Evolutionary conservation across 768 basidiomycete species (phyloP), one percentile per base, ranked within the genome.

Genomic region (Suillus alpinus): DNA sequence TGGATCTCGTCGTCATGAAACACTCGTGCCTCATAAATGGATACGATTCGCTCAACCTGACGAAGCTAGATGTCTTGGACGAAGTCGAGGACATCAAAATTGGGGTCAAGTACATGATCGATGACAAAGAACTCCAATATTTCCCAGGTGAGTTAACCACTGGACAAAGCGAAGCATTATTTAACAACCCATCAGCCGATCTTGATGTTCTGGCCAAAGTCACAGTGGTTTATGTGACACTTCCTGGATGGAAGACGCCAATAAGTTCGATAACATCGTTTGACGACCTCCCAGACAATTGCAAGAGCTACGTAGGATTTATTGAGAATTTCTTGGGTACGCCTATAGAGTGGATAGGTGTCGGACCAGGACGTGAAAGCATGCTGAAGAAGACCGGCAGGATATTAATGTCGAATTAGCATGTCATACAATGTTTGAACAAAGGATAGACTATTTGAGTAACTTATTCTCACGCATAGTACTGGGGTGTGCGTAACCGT

Each of bases 11-110:
- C 59, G 94, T 98, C 44, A 83, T 99, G 81, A 89, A 87, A 73
- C 89, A 98, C 75, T 98, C 96, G 7, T 86, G 81, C 70, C 76
- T 92, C 63, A 93, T 99, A 82, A 99, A 99, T 74, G 97, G 97
- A 39, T 99, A 98, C 74, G 94, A 96, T 69, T 72, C 76, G 50
- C 79, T 98, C 63, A 99, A 99, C 76, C 82, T 99, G 65, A 99
- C 97, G 53, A 99, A 99, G 73, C 86, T 99, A 51, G 97, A 99
- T 68, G 80, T 99, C 16, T 82, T 99, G 53, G 95, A 98, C 68
- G 77, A 80, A 31, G 80, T 99, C 23, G 72, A 82, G 0, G 92
- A 95, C 77, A 91, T 99, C 79, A 91, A 95, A 75, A 81, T 99
- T 23, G 96, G 82, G 3, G 83, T 92, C 59, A 86, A 84, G 69